Conservation (phyloP, 331 rosid species). For the Quercus lobata region DNA sequence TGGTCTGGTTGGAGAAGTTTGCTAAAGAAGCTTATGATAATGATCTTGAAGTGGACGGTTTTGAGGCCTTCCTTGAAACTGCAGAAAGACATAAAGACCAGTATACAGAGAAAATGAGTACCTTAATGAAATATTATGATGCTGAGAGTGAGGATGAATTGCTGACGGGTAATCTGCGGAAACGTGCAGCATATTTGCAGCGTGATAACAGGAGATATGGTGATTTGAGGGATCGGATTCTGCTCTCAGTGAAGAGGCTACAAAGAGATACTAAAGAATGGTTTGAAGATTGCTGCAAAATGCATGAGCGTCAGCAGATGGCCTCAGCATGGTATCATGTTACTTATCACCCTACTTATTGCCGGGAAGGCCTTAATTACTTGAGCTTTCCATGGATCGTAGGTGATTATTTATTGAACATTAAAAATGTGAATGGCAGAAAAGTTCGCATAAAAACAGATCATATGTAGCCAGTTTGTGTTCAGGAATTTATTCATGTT, state of each 20-base stretch:
- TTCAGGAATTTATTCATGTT: background rate
- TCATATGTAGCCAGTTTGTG: background rate
- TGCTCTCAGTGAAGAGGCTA: slow-evolving; percentile 50
- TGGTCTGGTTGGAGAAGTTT: slow-evolving; percentile 43
- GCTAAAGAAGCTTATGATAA: slow-evolving; percentile 53
- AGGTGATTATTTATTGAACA: slow-evolving; percentile 56
- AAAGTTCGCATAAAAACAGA: slow-evolving; percentile 5
- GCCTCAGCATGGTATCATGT: slow-evolving; percentile 97
- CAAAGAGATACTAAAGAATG: slow-evolving; percentile 66
- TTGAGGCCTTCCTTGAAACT: slow-evolving; percentile 42
- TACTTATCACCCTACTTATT: slow-evolving; percentile 54
- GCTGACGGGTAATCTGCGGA: slow-evolving; percentile 63
- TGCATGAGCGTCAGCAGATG: slow-evolving; percentile 33
- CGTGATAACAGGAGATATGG: slow-evolving; percentile 75
- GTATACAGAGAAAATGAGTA: slow-evolving; percentile 58
- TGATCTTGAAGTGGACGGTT: slow-evolving; percentile 65
- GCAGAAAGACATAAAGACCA: slow-evolving; percentile 56
- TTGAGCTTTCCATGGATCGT: slow-evolving; percentile 90
- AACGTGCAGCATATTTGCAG: slow-evolving; percentile 70
- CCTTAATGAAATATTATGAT: slow-evolving; percentile 57
- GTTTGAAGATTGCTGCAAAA: slow-evolving; percentile 60
- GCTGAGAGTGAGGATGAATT: slow-evolving; percentile 74
- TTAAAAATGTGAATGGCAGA: slow-evolving; percentile 41
- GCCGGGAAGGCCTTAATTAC: slow-evolving; percentile 31
- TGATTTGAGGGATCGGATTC: slow-evolving; percentile 76